Evolutionary conservation across 1,139 yeast species (phyloP).

Genomic region (Kluyveromyces sp.): DNA sequence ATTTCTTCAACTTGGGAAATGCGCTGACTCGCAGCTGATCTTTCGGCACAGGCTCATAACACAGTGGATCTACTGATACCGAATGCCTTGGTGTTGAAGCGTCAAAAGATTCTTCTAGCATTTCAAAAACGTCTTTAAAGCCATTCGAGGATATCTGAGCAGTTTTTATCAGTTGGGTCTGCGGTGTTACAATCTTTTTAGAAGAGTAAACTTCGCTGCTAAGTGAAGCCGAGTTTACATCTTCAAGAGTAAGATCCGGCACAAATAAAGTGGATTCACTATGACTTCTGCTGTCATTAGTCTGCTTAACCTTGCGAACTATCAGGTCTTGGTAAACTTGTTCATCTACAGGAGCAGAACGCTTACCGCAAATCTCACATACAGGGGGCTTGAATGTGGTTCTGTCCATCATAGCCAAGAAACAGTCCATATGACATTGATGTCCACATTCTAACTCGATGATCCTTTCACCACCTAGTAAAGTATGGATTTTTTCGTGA

Average conservation of each 20-base stretch:
- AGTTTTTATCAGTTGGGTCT: conserved; percentile 25
- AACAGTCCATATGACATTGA: conserved; percentile 27
- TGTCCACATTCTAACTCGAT: conserved; percentile 33
- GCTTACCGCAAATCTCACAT: conserved; percentile 26
- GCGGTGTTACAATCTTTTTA: conserved; percentile 18
- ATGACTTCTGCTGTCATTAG: not conserved
- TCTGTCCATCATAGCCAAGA: conserved; percentile 16
- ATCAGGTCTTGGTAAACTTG: conserved; percentile 20
- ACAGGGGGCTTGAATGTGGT: conserved; percentile 14
- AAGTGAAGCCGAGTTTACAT: not conserved
- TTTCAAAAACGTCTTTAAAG: conserved; percentile 11
- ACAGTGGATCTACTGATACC: not conserved
- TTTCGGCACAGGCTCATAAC: not conserved
- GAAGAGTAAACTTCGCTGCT: conserved; percentile 18
- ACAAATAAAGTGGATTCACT: not conserved
- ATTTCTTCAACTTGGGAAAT: conserved; percentile 1
- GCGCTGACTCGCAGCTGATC: conserved; percentile 1
- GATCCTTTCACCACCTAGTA: conserved; percentile 32
- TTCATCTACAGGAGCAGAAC: conserved; percentile 23
- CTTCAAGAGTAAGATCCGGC: not conserved
- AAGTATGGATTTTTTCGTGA: conserved; percentile 30
- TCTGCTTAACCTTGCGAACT: conserved; percentile 1
- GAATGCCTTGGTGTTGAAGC: not conserved
- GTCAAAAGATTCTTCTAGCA: not conserved
- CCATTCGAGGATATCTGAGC: conserved; percentile 28